Conservation (phyloP, 805 yeast genomes). For the Jamesozyma jinghongensis region DNA sequence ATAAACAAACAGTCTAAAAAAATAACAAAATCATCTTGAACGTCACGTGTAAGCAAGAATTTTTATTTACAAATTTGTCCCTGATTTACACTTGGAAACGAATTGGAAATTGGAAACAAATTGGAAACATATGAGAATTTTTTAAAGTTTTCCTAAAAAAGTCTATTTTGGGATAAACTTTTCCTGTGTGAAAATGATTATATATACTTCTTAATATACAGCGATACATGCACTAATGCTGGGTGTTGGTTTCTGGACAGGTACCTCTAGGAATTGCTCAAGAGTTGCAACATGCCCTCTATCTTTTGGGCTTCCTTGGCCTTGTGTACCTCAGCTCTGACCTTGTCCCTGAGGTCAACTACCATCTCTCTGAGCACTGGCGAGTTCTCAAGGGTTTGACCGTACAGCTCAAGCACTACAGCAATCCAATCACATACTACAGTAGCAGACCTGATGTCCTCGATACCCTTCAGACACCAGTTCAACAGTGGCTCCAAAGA, state of each 20-base stretch:
- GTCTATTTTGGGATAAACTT: neutral
- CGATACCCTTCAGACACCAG: constrained; percentile 72
- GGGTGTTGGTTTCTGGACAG: neutral
- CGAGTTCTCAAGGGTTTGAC: constrained; percentile 57
- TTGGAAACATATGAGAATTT: constrained; percentile 2
- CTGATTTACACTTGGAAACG: neutral
- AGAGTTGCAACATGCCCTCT: constrained; percentile 86
- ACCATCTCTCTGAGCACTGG: constrained; percentile 71
- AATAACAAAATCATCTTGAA: too few relatives aligned
- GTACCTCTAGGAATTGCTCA: constrained; percentile 36
- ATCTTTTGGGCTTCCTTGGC: constrained; percentile 83
- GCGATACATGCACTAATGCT: too few relatives aligned
- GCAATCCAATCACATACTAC: constrained; percentile 66
- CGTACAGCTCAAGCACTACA: constrained; percentile 65
- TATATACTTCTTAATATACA: too few relatives aligned
- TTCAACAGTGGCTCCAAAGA: constrained; percentile 75
- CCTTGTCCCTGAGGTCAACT: constrained; percentile 47
- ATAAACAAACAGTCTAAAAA: too few relatives aligned
- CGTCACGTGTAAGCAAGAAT: neutral
- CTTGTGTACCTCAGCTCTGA: constrained; percentile 60
- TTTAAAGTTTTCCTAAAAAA: neutral
- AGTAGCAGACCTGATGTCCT: constrained; percentile 61
- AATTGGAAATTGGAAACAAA: neutral
- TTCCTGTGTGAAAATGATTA: too few relatives aligned
- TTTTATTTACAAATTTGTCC: neutral